These are phyloP conservation scores for Tranzscheliella williamsii DNA, from an alignment of 1,284 basidiomycete species.

Conservation along the genomic window DNA sequence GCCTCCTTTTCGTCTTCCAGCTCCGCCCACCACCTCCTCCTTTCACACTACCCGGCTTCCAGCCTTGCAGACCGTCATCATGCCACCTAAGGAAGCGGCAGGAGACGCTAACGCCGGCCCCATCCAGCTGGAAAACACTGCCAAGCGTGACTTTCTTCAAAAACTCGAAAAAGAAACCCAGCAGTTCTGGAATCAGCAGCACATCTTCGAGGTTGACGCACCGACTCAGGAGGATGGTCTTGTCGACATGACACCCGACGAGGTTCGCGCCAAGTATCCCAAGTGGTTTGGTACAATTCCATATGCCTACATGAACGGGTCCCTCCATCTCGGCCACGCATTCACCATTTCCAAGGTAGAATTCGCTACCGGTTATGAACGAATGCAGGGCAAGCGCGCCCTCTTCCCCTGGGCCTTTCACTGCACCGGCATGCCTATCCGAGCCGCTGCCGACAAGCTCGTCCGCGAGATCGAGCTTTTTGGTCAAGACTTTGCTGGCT, in stretches of 20 bases:
- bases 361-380: slow-evolving; percentile 91
- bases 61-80: slow-evolving; percentile 1
- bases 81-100: slow-evolving; percentile 40
- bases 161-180: slow-evolving; percentile 84
- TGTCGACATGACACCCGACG: slow-evolving; percentile 48
- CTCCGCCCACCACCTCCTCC: not conserved
- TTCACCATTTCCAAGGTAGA: slow-evolving; percentile 99
- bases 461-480: slow-evolving; percentile 97
- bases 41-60: not conserved
- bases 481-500: slow-evolving; percentile 83
- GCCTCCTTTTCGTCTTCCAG: not conserved
- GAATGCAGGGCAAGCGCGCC: slow-evolving; percentile 91
- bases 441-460: slow-evolving; percentile 95
- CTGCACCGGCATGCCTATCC: slow-evolving; percentile 98
- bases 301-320: slow-evolving; percentile 90
- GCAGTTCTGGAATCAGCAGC: slow-evolving; percentile 70
- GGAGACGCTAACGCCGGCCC: slow-evolving; percentile 41
- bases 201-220: slow-evolving; percentile 78
- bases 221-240: slow-evolving; percentile 64
- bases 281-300: slow-evolving; percentile 98
- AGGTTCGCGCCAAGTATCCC: slow-evolving; percentile 71
- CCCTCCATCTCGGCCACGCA: slow-evolving; percentile 93
- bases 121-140: slow-evolving; percentile 67
- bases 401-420: slow-evolving; percentile 94
- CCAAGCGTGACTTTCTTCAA: slow-evolving; percentile 85